Conservation (phyloP, 257 asterid genomes). For the Solanum bulbocastanum region DNA sequence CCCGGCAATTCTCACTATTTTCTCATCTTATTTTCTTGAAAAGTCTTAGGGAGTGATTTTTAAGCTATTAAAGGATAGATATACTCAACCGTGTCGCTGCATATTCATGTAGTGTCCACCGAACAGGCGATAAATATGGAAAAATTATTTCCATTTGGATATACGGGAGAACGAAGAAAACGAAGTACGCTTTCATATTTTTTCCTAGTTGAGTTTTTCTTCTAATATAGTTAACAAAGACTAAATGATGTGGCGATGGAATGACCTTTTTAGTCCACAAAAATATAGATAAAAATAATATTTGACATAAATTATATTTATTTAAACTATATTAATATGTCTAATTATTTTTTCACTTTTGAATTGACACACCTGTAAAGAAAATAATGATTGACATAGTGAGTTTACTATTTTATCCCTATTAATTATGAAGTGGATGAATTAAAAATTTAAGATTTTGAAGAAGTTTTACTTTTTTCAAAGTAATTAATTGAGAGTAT, state of each 20-base stretch:
- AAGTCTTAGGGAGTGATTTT: not conserved
- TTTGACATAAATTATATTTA: not conserved
- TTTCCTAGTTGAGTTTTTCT: not conserved
- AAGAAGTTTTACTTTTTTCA: too few relatives aligned
- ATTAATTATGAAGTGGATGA: too few relatives aligned
- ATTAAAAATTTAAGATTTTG: too few relatives aligned
- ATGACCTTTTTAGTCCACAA: not conserved
- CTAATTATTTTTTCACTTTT: too few relatives aligned
- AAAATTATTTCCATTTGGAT: not conserved
- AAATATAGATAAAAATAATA: too few relatives aligned
- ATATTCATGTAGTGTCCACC: not conserved
- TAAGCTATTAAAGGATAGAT: not conserved
- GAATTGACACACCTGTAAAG: not conserved
- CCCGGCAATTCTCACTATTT: not conserved
- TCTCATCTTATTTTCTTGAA: not conserved
- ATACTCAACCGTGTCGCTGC: not conserved
- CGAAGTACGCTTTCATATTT: not conserved
- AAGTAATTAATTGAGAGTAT: too few relatives aligned
- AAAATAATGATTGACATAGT: too few relatives aligned
- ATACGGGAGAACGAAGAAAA: not conserved
- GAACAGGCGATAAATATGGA: not conserved
- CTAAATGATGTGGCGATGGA: not conserved
- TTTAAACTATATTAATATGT: not conserved
- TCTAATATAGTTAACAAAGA: not conserved
- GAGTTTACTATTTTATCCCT: too few relatives aligned